Conservation (phyloP, 2,329 filamentous ascomycete genomes). For the Stagonosporopsis vannaccii region DNA sequence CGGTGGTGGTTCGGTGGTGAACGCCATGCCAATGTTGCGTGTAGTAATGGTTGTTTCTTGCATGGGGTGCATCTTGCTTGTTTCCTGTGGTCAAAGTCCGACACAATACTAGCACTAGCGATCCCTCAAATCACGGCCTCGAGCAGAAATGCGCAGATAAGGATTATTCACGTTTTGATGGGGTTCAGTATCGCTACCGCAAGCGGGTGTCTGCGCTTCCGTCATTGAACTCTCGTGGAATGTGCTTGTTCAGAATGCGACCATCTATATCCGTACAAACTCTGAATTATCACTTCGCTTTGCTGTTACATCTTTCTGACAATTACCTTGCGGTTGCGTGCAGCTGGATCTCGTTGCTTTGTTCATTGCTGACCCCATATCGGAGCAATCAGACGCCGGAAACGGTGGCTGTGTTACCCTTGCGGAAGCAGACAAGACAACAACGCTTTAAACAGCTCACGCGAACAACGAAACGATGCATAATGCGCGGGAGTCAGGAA, state of each 20-base stretch:
- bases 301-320: constrained; percentile 11
- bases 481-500: background rate
- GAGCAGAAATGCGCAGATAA: constrained; percentile 8
- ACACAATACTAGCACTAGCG: background rate
- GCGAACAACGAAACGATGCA: background rate
- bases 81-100: background rate
- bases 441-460: background rate
- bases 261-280: constrained; percentile 19
- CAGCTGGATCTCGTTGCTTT: constrained; percentile 28
- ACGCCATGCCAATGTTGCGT: constrained; percentile 20
- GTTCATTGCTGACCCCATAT: constrained; percentile 13
- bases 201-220: constrained; percentile 18
- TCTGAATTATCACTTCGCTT: constrained; percentile 19
- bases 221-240: constrained; percentile 24
- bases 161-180: constrained; percentile 2
- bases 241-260: constrained; percentile 32
- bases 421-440: constrained; percentile 13
- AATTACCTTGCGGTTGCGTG: constrained; percentile 32
- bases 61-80: constrained; percentile 11
- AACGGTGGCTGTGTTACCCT: constrained; percentile 6
- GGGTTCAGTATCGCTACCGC: constrained; percentile 15
- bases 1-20: constrained; percentile 14
- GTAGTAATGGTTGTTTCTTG: constrained; percentile 20
- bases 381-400: constrained; percentile 9
- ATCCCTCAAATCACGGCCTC: background rate